Base-by-base conservation (phyloP, 2,329 filamentous ascomycete species). In the Epichloe elymi region DNA sequence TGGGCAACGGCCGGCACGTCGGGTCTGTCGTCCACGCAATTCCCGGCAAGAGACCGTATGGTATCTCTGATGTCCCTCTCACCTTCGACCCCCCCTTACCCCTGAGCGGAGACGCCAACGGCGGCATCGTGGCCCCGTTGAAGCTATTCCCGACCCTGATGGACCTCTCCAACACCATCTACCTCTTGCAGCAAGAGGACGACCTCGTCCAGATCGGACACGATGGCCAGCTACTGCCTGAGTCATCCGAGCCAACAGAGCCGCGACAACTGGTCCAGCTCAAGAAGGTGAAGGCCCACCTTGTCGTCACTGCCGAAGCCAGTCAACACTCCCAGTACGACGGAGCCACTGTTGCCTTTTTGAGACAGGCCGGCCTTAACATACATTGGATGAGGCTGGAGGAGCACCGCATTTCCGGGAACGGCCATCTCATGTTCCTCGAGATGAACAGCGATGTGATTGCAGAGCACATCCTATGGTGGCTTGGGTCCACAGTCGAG, bases 301-400 rank as follows among this genome's bases (percentile, higher is more conserved):
- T 76, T 1, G 54, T 81, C 15, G 57, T 79, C 26, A 80, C 76
- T 0, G 66, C 66, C 0, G 73, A 80, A 51, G 72, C 78, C 3
- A 75, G 74, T 48, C 71, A 69, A n/a, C 79, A 82, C 60, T 64
- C 66, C 2, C 60, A 65, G 10, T 82, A 74, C 53, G 79, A 83
- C 56, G 73, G 75, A 61, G 78, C 75, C 37, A 78, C 73, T 0
- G 70, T 74, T 2, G 54, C 61, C 12, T 82, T 74, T 58, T 58
- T 82, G 58, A 57, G 61, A 49, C 78, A 82, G 58, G 75, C 72
- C 2, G 76, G 78, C 0, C 67, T 73, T 1, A 52, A 57, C 0
- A 66, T 70, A 1, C 65, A 73, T 2, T 71, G 70, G 63, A 55
- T 76, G 37, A 62, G 68, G 47, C 63, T 81, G 43, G 68, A 64